Evolutionary conservation across 1,284 basidiomycete species (phyloP).

Genomic region (Lignosus rhinocerotis): DNA sequence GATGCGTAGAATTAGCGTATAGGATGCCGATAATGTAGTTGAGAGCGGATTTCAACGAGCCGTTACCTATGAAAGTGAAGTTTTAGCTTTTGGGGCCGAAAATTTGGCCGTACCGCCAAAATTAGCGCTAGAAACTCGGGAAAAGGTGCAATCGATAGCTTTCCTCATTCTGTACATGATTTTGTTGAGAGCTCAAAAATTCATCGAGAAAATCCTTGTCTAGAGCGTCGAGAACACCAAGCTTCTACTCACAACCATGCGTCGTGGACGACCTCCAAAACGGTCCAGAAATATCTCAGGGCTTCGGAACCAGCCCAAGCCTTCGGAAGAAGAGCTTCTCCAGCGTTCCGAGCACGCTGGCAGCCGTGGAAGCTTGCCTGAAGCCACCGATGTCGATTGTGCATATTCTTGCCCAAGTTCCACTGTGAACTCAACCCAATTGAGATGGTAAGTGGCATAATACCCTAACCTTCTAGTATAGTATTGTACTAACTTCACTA

Average conservation of each 20-base stretch:
- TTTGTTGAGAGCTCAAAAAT: background rate
- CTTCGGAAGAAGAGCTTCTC: too few species aligned
- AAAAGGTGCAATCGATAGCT: background rate
- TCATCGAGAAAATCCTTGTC: background rate
- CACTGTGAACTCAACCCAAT: too few species aligned
- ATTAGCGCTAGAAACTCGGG: background rate
- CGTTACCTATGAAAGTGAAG: constrained; percentile 5
- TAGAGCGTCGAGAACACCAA: background rate
- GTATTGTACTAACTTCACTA: too few species aligned
- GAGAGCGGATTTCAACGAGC: too few species aligned
- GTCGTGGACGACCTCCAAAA: background rate
- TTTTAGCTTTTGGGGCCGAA: background rate
- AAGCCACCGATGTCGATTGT: background rate
- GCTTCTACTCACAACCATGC: background rate
- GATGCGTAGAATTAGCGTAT: too few species aligned
- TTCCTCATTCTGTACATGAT: background rate
- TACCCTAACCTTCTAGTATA: too few species aligned
- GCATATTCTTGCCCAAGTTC: too few species aligned
- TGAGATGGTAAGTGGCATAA: too few species aligned
- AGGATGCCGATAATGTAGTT: too few species aligned
- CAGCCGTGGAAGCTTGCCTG: background rate
- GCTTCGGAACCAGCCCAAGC: too few species aligned
- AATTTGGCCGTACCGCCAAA: background rate
- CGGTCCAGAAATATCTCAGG: too few species aligned
- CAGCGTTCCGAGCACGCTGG: background rate